Evolutionary conservation across 2,329 filamentous ascomycete species (phyloP).

Genomic region (Fusarium falciforme): DNA sequence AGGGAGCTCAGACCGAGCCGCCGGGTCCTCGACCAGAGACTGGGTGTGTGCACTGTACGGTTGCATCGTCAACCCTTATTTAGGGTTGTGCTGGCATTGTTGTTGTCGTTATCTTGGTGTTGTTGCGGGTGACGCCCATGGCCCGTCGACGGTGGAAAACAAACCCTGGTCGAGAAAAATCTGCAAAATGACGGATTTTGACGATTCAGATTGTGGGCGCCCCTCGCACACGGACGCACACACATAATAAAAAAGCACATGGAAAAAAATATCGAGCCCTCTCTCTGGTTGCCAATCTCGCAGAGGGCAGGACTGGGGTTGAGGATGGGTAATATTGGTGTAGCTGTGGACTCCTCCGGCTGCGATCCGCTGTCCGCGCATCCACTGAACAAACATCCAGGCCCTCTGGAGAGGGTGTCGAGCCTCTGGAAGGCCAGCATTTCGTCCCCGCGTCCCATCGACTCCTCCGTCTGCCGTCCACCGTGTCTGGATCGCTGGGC

Average conservation of each 20-base stretch:
- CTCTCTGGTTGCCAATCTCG: slow-evolving; percentile 28
- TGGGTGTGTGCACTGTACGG: slow-evolving; percentile 38
- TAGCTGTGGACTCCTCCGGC: slow-evolving; percentile 35
- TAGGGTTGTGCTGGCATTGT: slow-evolving; percentile 30
- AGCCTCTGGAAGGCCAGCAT: slow-evolving; percentile 35
- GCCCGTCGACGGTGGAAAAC: slow-evolving; percentile 5
- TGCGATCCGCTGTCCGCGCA: slow-evolving; percentile 39
- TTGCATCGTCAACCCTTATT: slow-evolving; percentile 19
- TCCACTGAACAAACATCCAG: slow-evolving; percentile 33
- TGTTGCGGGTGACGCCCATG: slow-evolving; percentile 13
- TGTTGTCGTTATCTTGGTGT: slow-evolving; percentile 22
- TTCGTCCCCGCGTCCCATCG: slow-evolving; percentile 38
- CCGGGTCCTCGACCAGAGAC: slow-evolving; percentile 18
- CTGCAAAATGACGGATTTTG: slow-evolving; percentile 23
- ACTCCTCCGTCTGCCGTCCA: slow-evolving; percentile 30
- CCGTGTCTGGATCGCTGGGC: slow-evolving; percentile 44
- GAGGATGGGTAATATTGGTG: slow-evolving; percentile 33
- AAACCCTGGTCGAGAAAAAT: slow-evolving; percentile 22
- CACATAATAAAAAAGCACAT: slow-evolving; percentile 24
- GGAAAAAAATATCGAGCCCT: slow-evolving; percentile 21
- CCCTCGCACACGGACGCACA: slow-evolving; percentile 22
- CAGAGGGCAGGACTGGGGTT: slow-evolving; percentile 21
- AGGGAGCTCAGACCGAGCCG: slow-evolving; percentile 42
- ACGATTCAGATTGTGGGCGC: slow-evolving; percentile 33
- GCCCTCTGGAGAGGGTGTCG: slow-evolving; percentile 4